Base-by-base conservation (phyloP, 768 basidiomycete genomes). In the Kwoniella heveanensis region DNA sequence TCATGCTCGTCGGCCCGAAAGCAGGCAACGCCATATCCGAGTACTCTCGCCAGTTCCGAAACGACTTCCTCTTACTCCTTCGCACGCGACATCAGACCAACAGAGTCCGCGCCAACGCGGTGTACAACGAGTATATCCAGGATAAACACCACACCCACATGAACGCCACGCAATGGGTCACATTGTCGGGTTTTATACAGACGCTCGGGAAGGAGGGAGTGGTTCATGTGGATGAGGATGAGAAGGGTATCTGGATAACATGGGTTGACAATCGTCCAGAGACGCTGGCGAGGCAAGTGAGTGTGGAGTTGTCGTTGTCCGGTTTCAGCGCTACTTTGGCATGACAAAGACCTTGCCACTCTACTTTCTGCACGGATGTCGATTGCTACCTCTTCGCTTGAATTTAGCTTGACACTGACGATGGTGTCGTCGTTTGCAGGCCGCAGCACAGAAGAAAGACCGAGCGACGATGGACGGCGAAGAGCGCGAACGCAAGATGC, bases 211-310 rank as follows among this genome's bases (percentile, higher is more conserved):
- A 91, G 37, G 82, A 84, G 1, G 94, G 96, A 32, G 83, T 96
- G 59, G 91, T 89, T 4, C 86, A 90, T 68, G 96, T 96, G 26
- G 96, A 98, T 76, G 95, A 98, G 82, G 97, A 92, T 49, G 96
- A 98, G 82, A 96, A 99, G 82, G 96, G 96, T 0, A 93, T 91
- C 88, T 99, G 94, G 79, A 85, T 99, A 65, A 87, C 89, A 36
- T 99, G 96, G 96, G 90, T 99, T 57, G 96, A 99, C 80, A 97
- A 85, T 80, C 90, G 90, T 61, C 96, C 96, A 15, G 91, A 92
- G 73, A 92, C 96, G 1, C 83, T 99, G 32, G 91, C 90, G 8
- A 92, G 92, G 82, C 88, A 89, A 80, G 90, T 90, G 67, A 64
- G 75, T 70, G 71, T 70, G 71, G 85, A 81, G 29, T 47, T n/a